phyloP scores from a whole-genome alignment of 345 rosid genomes.

The Hibiscus syriacus region DNA sequence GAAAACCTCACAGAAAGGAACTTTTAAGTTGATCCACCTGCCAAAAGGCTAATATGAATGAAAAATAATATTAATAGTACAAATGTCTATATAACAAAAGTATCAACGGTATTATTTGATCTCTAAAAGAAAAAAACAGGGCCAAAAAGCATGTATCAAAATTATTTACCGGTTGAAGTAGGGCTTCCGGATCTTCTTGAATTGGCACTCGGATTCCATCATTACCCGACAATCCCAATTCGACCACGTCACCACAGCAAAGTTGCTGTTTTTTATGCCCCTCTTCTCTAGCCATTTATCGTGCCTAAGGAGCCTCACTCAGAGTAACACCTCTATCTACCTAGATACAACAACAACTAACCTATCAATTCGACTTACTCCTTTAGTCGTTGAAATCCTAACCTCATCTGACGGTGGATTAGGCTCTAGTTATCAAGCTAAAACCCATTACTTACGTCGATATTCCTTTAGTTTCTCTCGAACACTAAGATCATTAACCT shows the following conservation, averaged over 20 bases:
- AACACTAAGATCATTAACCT: no score
- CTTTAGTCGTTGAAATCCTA: no score
- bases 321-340: no score
- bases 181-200: slow-evolving; percentile 42
- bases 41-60: slow-evolving; percentile 7
- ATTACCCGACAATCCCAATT: no score
- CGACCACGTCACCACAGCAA: slow-evolving; percentile 48
- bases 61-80: no score
- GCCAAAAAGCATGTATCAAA: background rate
- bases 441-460: no score
- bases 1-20: slow-evolving; percentile 39
- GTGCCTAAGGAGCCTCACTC: slow-evolving; percentile 41
- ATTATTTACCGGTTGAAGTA: slow-evolving; percentile 35
- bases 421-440: no score
- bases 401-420: no score
- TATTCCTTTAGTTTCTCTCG: no score
- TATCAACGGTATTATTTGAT: background rate
- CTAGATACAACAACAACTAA: no score
- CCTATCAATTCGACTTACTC: no score
- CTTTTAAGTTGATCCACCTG: slow-evolving; percentile 54
- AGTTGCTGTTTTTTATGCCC: slow-evolving; percentile 41
- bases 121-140: background rate
- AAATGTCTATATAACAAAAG: no score
- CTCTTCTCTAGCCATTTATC: slow-evolving; percentile 51
- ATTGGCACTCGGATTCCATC: slow-evolving; percentile 53